Percentiles rank a stretch among this genome's conserved stretches.
These are phyloP conservation scores for Chaetomium tenue DNA, from an alignment of 495 filamentous ascomycete species.

Conservation along the genomic window DNA sequence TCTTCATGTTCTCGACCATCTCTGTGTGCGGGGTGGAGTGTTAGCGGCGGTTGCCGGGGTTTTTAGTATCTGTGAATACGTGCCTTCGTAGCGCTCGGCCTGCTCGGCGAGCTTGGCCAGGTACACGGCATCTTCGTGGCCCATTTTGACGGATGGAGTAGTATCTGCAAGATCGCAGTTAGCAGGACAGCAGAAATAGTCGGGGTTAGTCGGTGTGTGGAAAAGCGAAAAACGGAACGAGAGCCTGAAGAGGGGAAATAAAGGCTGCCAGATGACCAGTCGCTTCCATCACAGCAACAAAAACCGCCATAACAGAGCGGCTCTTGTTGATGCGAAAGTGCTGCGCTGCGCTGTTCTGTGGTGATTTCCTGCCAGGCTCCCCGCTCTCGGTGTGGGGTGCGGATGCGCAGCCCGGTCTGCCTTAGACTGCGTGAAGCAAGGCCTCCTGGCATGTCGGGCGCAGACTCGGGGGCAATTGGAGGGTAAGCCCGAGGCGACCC, in stretches of 20 bases:
- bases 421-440: constrained; percentile 16
- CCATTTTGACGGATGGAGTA: constrained; percentile 67
- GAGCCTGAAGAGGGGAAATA: constrained; percentile 9
- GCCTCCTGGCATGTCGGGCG: constrained; percentile 10
- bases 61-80: constrained; percentile 40
- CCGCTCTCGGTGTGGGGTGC: constrained; percentile 36
- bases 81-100: constrained; percentile 99
- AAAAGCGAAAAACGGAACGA: constrained; percentile 11
- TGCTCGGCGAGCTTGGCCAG: constrained; percentile 99
- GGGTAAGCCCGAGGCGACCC: constrained; percentile 11
- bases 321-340: constrained; percentile 26
- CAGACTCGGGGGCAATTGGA: constrained; percentile 25
- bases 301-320: not conserved
- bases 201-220: constrained; percentile 26
- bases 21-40: constrained; percentile 54
- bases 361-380: constrained; percentile 36
- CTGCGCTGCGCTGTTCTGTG: constrained; percentile 17
- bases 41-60: constrained; percentile 22
- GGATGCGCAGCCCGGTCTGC: constrained; percentile 32
- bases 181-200: constrained; percentile 30
- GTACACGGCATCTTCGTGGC: constrained; percentile 99
- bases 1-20: constrained; percentile 99
- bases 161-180: constrained; percentile 29
- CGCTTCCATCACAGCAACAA: not conserved
- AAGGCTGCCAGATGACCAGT: constrained; percentile 3